Percentiles rank a stretch among this genome's conserved stretches.
Evolutionary conservation across 1,284 basidiomycete species (phyloP).

Genomic region (Apiotrichum veenhuisii): DNA sequence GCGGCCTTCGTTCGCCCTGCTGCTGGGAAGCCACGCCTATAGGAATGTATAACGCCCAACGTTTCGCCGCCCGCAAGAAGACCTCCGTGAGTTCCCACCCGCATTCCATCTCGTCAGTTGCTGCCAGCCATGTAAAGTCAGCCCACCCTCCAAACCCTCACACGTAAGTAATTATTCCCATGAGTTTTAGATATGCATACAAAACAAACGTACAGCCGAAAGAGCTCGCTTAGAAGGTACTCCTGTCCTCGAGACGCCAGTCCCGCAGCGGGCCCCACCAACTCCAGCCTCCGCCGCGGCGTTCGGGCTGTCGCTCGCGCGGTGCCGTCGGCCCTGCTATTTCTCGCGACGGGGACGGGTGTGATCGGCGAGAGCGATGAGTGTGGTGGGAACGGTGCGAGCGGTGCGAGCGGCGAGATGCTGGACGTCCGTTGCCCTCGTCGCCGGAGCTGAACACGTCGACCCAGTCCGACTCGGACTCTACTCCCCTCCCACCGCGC

Average conservation of each 20-base stretch:
- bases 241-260: constrained; percentile 39
- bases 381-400: neutral
- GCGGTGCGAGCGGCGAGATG: too few relatives aligned
- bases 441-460: neutral
- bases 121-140: too few relatives aligned
- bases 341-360: neutral
- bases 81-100: too few relatives aligned
- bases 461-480: constrained; percentile 1
- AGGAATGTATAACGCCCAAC: too few relatives aligned
- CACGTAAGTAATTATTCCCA: too few relatives aligned
- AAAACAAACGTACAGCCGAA: neutral
- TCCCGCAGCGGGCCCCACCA: constrained; percentile 49
- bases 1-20: too few relatives aligned
- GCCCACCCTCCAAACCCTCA: too few relatives aligned
- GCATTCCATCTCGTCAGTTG: too few relatives aligned
- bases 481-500: neutral
- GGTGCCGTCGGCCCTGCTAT: neutral
- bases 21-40: too few relatives aligned
- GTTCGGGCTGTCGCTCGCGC: neutral
- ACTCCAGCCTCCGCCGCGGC: constrained; percentile 29
- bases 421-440: neutral
- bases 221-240: constrained; percentile 13
- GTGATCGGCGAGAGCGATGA: too few relatives aligned
- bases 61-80: too few relatives aligned
- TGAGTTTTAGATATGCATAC: too few relatives aligned